Conservation (phyloP, 2,329 filamentous ascomycete genomes). For the Fusarium odoratissimum region DNA sequence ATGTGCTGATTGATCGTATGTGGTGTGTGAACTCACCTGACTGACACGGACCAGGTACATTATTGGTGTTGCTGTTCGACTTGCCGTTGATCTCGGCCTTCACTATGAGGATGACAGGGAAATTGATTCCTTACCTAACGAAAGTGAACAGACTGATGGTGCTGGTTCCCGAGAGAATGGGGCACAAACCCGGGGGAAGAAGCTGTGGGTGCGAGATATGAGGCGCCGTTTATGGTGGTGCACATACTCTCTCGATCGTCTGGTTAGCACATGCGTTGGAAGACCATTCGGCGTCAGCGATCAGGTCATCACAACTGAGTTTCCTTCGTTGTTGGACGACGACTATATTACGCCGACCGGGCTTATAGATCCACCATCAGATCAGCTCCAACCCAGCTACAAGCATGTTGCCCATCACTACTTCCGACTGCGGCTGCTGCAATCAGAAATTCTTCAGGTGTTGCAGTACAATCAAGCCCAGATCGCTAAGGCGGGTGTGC, state of each 20-base stretch:
- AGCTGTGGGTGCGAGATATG: constrained; percentile 88
- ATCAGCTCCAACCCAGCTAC: constrained; percentile 78
- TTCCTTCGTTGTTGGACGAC: constrained; percentile 90
- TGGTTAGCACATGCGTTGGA: constrained; percentile 94
- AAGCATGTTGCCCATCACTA: constrained; percentile 94
- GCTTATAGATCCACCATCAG: constrained; percentile 70
- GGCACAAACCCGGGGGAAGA: constrained; percentile 68
- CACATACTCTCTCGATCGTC: constrained; percentile 92
- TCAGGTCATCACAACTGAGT: constrained; percentile 94
- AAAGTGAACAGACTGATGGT: constrained; percentile 51
- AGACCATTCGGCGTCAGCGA: constrained; percentile 95
- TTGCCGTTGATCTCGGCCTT: constrained; percentile 90
- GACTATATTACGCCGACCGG: constrained; percentile 85
- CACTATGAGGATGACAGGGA: constrained; percentile 90
- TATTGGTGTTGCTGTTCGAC: constrained; percentile 88
- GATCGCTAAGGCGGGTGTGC: constrained; percentile 74
- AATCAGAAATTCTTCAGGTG: constrained; percentile 95
- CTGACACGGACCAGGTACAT: constrained; percentile 73
- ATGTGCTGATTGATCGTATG: constrained; percentile 39
- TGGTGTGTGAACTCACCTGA: constrained; percentile 6
- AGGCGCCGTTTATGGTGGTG: constrained; percentile 95
- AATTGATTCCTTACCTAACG: constrained; percentile 59
- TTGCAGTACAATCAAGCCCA: constrained; percentile 92
- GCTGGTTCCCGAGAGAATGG: constrained; percentile 49
- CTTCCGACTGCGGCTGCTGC: constrained; percentile 85